phyloP scores from a whole-genome alignment of 2,329 filamentous ascomycete genomes.

The Chrysosporium keratinophilum region DNA sequence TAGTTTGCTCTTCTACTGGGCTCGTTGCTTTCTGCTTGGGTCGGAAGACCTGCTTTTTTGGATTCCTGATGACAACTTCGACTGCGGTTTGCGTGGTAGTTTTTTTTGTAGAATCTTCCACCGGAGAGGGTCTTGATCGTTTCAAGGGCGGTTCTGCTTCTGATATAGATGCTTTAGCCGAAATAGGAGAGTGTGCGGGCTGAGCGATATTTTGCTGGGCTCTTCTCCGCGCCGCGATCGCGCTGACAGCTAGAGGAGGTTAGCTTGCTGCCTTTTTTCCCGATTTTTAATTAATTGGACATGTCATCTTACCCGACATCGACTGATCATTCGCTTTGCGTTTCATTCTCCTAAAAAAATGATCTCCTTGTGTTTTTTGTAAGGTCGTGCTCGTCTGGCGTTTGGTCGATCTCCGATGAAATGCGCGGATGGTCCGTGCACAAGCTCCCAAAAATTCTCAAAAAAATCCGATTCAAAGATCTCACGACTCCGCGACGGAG shows the following conservation, averaged over 20 bases:
- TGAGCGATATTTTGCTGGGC: constrained; percentile 24
- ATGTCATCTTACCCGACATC: constrained; percentile 7
- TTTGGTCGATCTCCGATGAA: not conserved
- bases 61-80: constrained; percentile 3
- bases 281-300: not conserved
- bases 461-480: not conserved
- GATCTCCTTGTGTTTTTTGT: too few species aligned
- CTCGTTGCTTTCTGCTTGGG: not conserved
- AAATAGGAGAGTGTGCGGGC: constrained; percentile 8
- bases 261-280: not conserved
- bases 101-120: constrained; percentile 13
- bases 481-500: not conserved
- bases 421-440: constrained; percentile 11
- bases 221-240: constrained; percentile 36
- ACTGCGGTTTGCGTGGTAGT: not conserved
- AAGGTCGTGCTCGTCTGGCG: not conserved
- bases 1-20: not conserved
- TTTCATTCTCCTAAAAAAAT: constrained; percentile 12
- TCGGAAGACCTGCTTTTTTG: not conserved
- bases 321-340: constrained; percentile 11
- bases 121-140: constrained; percentile 24
- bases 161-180: constrained; percentile 17
- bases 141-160: constrained; percentile 29
- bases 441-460: constrained; percentile 11
- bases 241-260: constrained; percentile 25